Base-by-base conservation (phyloP, 1,139 yeast genomes). In the Blastobotrys buckinghamii region DNA sequence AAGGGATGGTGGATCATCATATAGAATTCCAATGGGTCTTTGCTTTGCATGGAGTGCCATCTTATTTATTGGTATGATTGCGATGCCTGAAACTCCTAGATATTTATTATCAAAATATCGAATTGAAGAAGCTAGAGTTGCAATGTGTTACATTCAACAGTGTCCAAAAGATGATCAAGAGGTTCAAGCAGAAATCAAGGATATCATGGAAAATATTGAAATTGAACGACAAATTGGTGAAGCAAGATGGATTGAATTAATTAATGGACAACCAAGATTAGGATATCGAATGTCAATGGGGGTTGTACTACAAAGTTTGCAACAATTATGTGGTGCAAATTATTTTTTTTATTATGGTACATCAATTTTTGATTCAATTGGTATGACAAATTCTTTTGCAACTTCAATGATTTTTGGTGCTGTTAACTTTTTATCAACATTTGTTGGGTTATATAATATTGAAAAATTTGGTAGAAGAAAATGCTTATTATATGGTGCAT, bases 331-430 rank as follows among this genome's bases (percentile, higher is more conserved):
- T 52, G 94, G 92, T 75, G 77, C 80, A 66, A 84, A 84, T 72
- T 84, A 83, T 68, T 83, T 84, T 72, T 83, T 84, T 76, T 84
- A 83, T 72, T 84, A 83, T 59, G 88, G 89, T 67, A 83, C 90
- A 53, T 77, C 84, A 47, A 76, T 84, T 62, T 84, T 84, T 77
- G 68, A 77, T 60, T 82, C 90, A 56, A 86, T 84, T 56, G 92
- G 92, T 60, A 68, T 84, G 64, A 51, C 46, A 57, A 69, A 48
- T 66, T 78, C 94, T 38, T 86, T 81, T 69, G 75, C 82, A 66
- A 83, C 92, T 15, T 76, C 92, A 29, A 84, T 87, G 57, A 74
- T 85, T 53, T 73, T 85, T 47, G 94, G 94, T 73, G 73, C 81
- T 56, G 88, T 86, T 52, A 86, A 86, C 71, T 82, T 85, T 66